Conservation (phyloP, 345 rosid genomes). For the Atalantia buxifolia region DNA sequence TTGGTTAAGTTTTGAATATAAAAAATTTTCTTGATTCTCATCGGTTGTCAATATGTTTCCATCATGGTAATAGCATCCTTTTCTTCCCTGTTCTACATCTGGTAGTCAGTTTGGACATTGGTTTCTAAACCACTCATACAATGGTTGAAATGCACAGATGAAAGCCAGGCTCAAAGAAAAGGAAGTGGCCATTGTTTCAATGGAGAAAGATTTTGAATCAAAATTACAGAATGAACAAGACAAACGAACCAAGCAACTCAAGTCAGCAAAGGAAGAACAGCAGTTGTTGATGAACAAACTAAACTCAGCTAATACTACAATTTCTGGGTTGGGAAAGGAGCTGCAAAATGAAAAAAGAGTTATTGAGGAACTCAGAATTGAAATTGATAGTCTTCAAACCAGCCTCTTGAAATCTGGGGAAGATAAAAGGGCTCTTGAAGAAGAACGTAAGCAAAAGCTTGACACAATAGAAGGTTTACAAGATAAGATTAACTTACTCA, state of each 20-base stretch:
- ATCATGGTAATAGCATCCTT: neutral
- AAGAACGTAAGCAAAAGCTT: constrained; percentile 52
- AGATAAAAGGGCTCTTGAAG: constrained; percentile 57
- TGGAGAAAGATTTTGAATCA: constrained; percentile 57
- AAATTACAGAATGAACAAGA: constrained; percentile 61
- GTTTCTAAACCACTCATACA: constrained; percentile 5
- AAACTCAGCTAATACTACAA: constrained; percentile 55
- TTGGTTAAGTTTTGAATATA: neutral
- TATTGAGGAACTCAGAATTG: constrained; percentile 47
- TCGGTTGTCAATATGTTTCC: too few species aligned
- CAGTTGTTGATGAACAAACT: constrained; percentile 49
- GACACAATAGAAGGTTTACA: constrained; percentile 45
- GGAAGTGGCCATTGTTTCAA: constrained; percentile 49
- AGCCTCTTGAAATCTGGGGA: constrained; percentile 50
- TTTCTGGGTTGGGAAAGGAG: constrained; percentile 66
- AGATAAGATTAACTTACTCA: constrained; percentile 51
- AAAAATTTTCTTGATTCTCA: neutral
- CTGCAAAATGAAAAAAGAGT: constrained; percentile 59
- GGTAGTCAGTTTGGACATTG: constrained; percentile 1
- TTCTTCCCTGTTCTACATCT: neutral
- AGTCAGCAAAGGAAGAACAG: constrained; percentile 61
- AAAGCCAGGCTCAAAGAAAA: constrained; percentile 56
- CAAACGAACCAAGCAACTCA: constrained; percentile 42
- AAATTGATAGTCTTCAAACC: constrained; percentile 49
- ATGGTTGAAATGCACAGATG: constrained; percentile 49